Conservation (phyloP, 208 protist genomes). For the Trypanosoma avium region DNA sequence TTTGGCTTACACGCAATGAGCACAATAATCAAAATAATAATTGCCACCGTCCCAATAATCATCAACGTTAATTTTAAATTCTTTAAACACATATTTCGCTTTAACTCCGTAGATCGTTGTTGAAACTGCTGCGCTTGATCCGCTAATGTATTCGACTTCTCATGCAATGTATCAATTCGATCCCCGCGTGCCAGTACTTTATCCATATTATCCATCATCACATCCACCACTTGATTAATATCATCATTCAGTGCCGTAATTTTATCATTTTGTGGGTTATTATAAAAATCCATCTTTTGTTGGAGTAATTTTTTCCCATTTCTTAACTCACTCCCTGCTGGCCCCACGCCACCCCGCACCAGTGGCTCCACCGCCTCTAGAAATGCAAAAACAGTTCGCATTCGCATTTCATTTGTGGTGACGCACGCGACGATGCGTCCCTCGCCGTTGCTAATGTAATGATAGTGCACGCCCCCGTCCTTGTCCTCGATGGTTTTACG, state of each 20-base stretch:
- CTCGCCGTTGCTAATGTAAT: conserved; percentile 92
- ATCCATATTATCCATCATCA: conserved; percentile 95
- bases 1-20: conserved; percentile 87
- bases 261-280: conserved; percentile 91
- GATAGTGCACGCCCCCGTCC: conserved; percentile 88
- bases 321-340: conserved; percentile 63
- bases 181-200: conserved; percentile 88
- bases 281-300: conserved; percentile 94
- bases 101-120: conserved; percentile 80
- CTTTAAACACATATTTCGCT: conserved; percentile 89
- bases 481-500: conserved; percentile 90
- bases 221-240: conserved; percentile 89
- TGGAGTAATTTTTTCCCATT: conserved; percentile 91
- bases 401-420: conserved; percentile 85
- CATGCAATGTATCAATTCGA: conserved; percentile 82
- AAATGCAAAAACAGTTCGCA: conserved; percentile 90
- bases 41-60: conserved; percentile 57
- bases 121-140: conserved; percentile 88
- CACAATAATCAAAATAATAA: conserved; percentile 85
- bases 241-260: conserved; percentile 87
- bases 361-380: conserved; percentile 89
- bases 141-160: conserved; percentile 80
- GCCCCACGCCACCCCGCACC: conserved; percentile 49
- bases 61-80: conserved; percentile 90
- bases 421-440: conserved; percentile 87